phyloP scores from a whole-genome alignment of 192 early-diverging fungal species.

The Coemansia sp. region DNA sequence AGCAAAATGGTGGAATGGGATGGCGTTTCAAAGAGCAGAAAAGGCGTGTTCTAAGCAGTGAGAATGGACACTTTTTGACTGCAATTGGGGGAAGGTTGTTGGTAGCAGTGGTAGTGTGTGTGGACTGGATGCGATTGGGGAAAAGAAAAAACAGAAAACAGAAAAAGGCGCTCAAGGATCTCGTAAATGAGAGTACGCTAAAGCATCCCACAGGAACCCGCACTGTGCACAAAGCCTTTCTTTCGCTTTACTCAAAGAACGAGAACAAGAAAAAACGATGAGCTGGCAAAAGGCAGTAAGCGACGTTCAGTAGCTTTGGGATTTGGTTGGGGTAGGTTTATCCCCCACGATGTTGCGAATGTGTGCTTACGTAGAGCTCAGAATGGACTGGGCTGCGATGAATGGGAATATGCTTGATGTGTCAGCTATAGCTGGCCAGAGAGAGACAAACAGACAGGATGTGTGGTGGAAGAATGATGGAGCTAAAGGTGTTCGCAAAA shows the following conservation, averaged over 20 bases:
- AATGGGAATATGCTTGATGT: too few species aligned
- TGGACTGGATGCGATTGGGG: background rate
- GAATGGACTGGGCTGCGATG: background rate
- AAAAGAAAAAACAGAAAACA: background rate
- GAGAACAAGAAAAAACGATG: background rate
- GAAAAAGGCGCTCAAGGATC: background rate
- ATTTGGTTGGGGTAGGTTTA: constrained; percentile 6
- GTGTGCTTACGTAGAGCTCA: constrained; percentile 3
- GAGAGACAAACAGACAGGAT: too few species aligned
- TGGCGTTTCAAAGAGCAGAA: constrained; percentile 4
- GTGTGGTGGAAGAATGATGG: background rate
- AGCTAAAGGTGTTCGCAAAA: too few species aligned
- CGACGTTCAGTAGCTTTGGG: constrained; percentile 2
- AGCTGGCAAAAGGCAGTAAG: constrained; percentile 6
- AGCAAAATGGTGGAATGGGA: constrained; percentile 7
- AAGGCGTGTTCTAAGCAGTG: constrained; percentile 2
- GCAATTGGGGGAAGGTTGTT: constrained; percentile 4
- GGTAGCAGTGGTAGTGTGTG: too few species aligned
- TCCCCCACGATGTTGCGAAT: background rate
- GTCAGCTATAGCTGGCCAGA: too few species aligned
- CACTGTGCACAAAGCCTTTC: too few species aligned
- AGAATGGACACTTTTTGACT: background rate
- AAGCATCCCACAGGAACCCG: background rate
- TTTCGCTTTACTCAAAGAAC: background rate
- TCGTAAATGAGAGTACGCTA: background rate